Percentiles rank a stretch among this genome's conserved stretches.
phyloP scores from a whole-genome alignment of 176 grass and related monocot species.

The Oryza rufipogon region DNA sequence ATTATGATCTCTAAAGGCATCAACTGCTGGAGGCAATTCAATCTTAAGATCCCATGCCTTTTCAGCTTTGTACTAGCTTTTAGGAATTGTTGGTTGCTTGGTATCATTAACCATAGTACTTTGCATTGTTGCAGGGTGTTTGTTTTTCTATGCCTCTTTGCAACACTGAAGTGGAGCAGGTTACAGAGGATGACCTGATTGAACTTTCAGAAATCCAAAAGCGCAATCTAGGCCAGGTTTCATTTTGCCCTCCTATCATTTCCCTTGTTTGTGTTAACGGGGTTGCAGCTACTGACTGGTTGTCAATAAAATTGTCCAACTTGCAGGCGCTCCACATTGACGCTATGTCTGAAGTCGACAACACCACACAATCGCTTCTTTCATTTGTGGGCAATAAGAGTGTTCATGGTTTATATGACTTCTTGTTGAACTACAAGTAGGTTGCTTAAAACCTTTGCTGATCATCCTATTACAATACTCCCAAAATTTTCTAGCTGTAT shows the following conservation, averaged over 20 bases:
- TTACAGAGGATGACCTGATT: constrained; percentile 79
- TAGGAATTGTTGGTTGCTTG: not conserved
- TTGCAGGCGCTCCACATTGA: constrained; percentile 72
- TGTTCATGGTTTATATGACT: constrained; percentile 86
- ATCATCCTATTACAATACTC: not conserved
- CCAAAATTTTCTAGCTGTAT: constrained; percentile 2
- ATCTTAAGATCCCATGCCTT: not conserved
- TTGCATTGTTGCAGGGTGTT: constrained; percentile 55
- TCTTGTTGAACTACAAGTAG: constrained; percentile 92
- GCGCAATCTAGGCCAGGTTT: constrained; percentile 85
- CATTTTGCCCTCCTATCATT: constrained; percentile 4
- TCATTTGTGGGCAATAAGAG: constrained; percentile 67
- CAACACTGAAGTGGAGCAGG: constrained; percentile 70
- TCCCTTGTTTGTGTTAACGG: constrained; percentile 1
- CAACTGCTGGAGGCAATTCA: not conserved
- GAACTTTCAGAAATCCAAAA: constrained; percentile 88
- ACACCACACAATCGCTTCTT: constrained; percentile 80
- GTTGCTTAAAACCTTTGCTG: not conserved
- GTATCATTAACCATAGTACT: constrained; percentile 22
- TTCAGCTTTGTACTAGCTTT: not conserved
- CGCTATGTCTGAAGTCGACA: constrained; percentile 73
- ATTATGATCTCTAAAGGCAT: not conserved
- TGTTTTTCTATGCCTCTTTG: constrained; percentile 90
- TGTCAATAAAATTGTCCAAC: constrained; percentile 1
- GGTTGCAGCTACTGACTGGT: constrained; percentile 2